Evolutionary conservation across 2,329 filamentous ascomycete genomes (phyloP).

Genomic region (Paraphoma sp.): DNA sequence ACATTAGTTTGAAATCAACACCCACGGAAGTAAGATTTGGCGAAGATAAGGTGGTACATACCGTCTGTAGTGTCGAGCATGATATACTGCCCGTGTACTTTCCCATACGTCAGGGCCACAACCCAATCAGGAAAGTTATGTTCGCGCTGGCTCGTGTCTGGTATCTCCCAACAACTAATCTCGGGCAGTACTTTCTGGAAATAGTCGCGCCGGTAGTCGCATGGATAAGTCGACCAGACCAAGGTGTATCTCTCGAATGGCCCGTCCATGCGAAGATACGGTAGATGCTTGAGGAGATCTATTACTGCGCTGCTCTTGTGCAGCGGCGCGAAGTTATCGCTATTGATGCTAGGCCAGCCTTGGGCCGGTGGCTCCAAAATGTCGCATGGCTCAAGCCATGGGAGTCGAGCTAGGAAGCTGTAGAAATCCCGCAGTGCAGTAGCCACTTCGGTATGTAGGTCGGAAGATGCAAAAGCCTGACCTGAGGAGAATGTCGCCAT

Average conservation of each 20-base stretch:
- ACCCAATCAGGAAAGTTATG: background rate
- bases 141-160: background rate
- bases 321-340: background rate
- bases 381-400: background rate
- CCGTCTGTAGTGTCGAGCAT: constrained; percentile 1
- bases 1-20: background rate
- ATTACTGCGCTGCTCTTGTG: background rate
- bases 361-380: background rate
- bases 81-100: background rate
- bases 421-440: background rate
- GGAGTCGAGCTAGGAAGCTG: background rate
- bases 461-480: background rate
- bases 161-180: background rate
- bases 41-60: background rate
- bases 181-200: background rate
- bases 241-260: background rate
- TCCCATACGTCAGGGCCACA: background rate
- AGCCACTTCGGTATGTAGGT: background rate
- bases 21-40: background rate
- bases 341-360: background rate
- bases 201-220: background rate
- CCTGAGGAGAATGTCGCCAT: background rate
- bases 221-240: background rate
- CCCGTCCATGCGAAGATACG: background rate
- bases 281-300: background rate